Conservation (phyloP, 331 rosid genomes). For the Spiraea crenata region DNA sequence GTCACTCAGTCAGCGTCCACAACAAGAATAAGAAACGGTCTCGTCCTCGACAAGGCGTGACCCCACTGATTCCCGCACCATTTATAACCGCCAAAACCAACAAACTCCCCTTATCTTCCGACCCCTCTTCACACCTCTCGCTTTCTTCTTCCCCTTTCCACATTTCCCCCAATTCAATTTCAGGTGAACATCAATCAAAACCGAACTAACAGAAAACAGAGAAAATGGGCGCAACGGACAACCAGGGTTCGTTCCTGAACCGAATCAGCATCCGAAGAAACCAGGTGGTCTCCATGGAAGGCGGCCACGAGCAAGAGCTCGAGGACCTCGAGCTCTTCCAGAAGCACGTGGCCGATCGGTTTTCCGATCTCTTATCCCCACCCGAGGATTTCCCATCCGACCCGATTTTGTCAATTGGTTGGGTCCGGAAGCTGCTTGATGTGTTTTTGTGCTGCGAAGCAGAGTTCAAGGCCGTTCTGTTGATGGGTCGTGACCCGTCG, state of each 20-base stretch:
- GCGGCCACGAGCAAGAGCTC: conserved; percentile 64
- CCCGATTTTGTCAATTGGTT: conserved; percentile 56
- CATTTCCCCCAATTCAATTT: neutral
- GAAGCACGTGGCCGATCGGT: conserved; percentile 63
- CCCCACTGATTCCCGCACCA: conserved; percentile 37
- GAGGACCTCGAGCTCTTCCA: conserved; percentile 90
- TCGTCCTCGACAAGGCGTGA: conserved; percentile 21
- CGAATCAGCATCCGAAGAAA: conserved; percentile 88
- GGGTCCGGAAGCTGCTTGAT: conserved; percentile 78
- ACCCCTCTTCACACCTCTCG: neutral
- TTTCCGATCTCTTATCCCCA: conserved; percentile 49
- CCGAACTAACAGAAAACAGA: neutral
- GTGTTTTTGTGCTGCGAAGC: conserved; percentile 87
- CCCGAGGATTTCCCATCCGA: conserved; percentile 41
- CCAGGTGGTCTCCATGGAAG: conserved; percentile 87
- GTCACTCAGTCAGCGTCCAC: conserved; percentile 33
- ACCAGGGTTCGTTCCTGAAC: conserved; percentile 82
- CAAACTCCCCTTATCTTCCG: conserved; percentile 23
- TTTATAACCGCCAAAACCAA: conserved; percentile 27
- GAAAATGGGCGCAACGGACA: conserved; percentile 70
- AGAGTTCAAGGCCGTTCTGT: conserved; percentile 76
- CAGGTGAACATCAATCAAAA: neutral
- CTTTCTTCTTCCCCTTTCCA: neutral
- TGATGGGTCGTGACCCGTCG: conserved; percentile 70
- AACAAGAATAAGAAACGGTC: conserved; percentile 42